A percentile compares a stretch with the other conserved stretches of the same genome.
phyloP scores from a whole-genome alignment of 1,284 basidiomycete genomes.

The Ustilago hordei region DNA sequence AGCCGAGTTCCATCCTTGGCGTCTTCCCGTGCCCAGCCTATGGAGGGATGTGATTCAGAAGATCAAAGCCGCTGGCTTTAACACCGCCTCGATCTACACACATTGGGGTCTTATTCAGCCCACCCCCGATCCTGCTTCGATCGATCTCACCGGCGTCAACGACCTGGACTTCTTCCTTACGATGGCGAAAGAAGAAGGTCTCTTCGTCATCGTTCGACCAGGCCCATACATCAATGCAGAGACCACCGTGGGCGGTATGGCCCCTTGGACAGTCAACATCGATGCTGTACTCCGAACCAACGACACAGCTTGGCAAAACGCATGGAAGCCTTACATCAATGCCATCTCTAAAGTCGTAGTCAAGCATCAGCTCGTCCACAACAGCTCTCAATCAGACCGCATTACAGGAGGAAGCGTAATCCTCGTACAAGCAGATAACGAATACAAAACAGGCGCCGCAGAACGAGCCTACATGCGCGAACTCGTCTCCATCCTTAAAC shows the following conservation, averaged over 20 bases:
- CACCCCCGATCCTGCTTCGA: slow-evolving; percentile 74
- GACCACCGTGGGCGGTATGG: slow-evolving; percentile 79
- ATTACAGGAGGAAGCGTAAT: slow-evolving; percentile 50
- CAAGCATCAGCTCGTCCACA: slow-evolving; percentile 76
- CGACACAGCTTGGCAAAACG: slow-evolving; percentile 76
- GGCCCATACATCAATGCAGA: slow-evolving; percentile 78
- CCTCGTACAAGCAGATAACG: slow-evolving; percentile 60
- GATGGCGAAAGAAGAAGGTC: slow-evolving; percentile 74
- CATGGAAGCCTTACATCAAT: slow-evolving; percentile 79
- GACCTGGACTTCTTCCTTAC: slow-evolving; percentile 77
- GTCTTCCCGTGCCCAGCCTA: slow-evolving; percentile 80
- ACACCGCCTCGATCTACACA: slow-evolving; percentile 69
- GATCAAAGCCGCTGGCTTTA: slow-evolving; percentile 82
- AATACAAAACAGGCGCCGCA: slow-evolving; percentile 62
- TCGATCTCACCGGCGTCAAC: slow-evolving; percentile 79
- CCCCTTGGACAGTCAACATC: slow-evolving; percentile 80
- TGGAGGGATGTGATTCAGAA: slow-evolving; percentile 87
- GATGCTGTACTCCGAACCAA: slow-evolving; percentile 77
- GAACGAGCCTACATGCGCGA: slow-evolving; percentile 62
- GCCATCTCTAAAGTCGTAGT: slow-evolving; percentile 76
- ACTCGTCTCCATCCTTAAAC: slow-evolving; percentile 42
- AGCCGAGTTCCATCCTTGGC: slow-evolving; percentile 82
- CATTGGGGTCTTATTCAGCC: slow-evolving; percentile 81
- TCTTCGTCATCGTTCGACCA: slow-evolving; percentile 78
- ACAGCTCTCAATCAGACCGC: slow-evolving; percentile 7